Conservation (phyloP, 2,329 filamentous ascomycete species). For the Ciborinia camelliae region DNA sequence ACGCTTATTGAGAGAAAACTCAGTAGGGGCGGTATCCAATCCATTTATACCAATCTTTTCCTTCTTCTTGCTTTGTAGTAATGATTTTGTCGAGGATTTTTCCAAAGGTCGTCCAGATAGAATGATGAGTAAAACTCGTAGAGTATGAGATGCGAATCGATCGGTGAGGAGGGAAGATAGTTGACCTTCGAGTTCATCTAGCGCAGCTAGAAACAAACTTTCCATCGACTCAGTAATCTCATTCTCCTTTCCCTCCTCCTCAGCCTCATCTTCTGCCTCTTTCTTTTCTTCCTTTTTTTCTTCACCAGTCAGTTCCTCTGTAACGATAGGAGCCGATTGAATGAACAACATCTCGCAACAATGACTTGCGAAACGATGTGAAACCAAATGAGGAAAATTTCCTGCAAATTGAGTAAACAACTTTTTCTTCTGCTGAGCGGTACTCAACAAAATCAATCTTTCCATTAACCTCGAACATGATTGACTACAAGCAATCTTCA, state of each 20-base stretch:
- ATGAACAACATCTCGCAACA: slow-evolving; percentile 94
- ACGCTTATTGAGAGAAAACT: slow-evolving; percentile 46
- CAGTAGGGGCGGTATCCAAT: slow-evolving; percentile 47
- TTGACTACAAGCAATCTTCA: slow-evolving; percentile 95
- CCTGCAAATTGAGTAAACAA: slow-evolving; percentile 82
- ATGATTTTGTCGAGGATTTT: slow-evolving; percentile 61
- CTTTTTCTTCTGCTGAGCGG: slow-evolving; percentile 74
- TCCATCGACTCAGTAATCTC: slow-evolving; percentile 64
- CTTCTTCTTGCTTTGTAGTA: slow-evolving; percentile 91
- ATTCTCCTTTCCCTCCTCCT: slow-evolving; percentile 44
- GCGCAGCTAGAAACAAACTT: slow-evolving; percentile 74
- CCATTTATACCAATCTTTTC: slow-evolving; percentile 70
- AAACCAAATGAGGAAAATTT: slow-evolving; percentile 84
- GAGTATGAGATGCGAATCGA: slow-evolving; percentile 82
- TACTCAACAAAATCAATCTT: slow-evolving; percentile 79
- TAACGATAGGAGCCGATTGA: slow-evolving; percentile 74
- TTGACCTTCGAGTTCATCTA: slow-evolving; percentile 85
- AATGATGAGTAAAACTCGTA: slow-evolving; percentile 81
- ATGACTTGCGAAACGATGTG: slow-evolving; percentile 95
- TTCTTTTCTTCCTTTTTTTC: slow-evolving; percentile 43
- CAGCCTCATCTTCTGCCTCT: slow-evolving; percentile 54
- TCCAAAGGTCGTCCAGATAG: slow-evolving; percentile 80
- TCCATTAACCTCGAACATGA: slow-evolving; percentile 93
- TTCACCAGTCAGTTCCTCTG: slow-evolving; percentile 61
- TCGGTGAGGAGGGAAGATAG: slow-evolving; percentile 80